Percentiles rank a stretch among this genome's conserved stretches.
Conservation (phyloP, 169 alveolate genomes). For the Fabrea salina region DNA sequence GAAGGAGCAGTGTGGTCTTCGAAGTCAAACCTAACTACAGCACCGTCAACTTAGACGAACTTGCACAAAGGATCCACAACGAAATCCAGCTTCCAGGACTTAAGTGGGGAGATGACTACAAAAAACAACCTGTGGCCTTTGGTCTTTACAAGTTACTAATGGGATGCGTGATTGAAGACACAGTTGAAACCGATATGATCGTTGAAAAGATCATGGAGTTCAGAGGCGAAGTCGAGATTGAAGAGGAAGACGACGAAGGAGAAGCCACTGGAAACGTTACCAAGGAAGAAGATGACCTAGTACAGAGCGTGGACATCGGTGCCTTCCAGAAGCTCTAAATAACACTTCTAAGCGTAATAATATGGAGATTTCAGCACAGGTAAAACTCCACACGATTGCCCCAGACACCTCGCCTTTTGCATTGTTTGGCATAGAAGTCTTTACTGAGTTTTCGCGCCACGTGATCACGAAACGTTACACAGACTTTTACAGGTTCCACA, state of each 20-base stretch:
- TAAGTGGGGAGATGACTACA: conserved; percentile 71
- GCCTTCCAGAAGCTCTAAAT: conserved; percentile 29
- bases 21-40: conserved; percentile 84
- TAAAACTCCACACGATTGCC: conserved; percentile 11
- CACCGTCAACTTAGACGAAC: conserved; percentile 70
- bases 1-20: conserved; percentile 78
- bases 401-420: conserved; percentile 38
- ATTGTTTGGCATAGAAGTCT: conserved; percentile 37
- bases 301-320: conserved; percentile 34
- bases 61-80: conserved; percentile 63
- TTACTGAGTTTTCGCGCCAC: conserved; percentile 29
- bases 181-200: conserved; percentile 63
- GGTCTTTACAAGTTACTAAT: conserved; percentile 69
- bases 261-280: conserved; percentile 1
- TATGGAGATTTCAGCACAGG: conserved; percentile 8
- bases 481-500: conserved; percentile 22
- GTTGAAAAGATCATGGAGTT: conserved; percentile 51
- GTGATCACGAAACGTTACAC: conserved; percentile 31
- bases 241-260: conserved; percentile 44
- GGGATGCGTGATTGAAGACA: conserved; percentile 71
- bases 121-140: conserved; percentile 72
- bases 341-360: too few species aligned
- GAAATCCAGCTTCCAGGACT: conserved; percentile 69
- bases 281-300: conserved; percentile 17
- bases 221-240: conserved; percentile 61